These are phyloP conservation scores for Wallacemonas sp. DNA, from an alignment of 208 protist genomes.

Conservation along the genomic window DNA sequence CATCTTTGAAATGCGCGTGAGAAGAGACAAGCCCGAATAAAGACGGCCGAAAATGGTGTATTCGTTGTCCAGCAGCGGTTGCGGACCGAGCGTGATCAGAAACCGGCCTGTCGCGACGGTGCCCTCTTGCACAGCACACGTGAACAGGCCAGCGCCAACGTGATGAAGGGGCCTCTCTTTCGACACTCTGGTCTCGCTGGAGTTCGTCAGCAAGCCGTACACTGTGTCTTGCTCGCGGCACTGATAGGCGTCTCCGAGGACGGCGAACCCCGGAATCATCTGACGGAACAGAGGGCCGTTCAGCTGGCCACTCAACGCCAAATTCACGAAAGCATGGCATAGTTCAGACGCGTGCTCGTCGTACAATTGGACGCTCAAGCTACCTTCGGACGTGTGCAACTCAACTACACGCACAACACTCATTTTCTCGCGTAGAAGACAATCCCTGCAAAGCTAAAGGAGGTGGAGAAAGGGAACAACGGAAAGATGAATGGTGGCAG, in stretches of 20 bases:
- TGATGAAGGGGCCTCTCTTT: slow-evolving; percentile 20
- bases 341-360: slow-evolving; percentile 14
- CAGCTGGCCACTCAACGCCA: slow-evolving; percentile 54
- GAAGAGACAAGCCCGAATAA: slow-evolving; percentile 36
- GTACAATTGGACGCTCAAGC: slow-evolving; percentile 62
- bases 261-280: slow-evolving; percentile 32
- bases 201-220: background rate
- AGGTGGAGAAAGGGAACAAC: background rate
- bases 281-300: slow-evolving; percentile 26
- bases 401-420: slow-evolving; percentile 28
- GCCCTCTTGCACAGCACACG: slow-evolving; percentile 14
- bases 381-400: slow-evolving; percentile 33
- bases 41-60: slow-evolving; percentile 67
- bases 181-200: background rate
- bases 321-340: slow-evolving; percentile 32
- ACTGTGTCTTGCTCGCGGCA: slow-evolving; percentile 3
- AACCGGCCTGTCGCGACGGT: slow-evolving; percentile 24
- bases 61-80: slow-evolving; percentile 41
- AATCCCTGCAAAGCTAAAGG: too few species aligned
- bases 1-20: slow-evolving; percentile 32
- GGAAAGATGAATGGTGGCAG: too few species aligned
- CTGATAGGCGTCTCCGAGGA: slow-evolving; percentile 18
- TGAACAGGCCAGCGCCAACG: slow-evolving; percentile 61
- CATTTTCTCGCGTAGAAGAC: too few species aligned
- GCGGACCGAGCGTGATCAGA: slow-evolving; percentile 50